Base-by-base conservation (phyloP, 768 basidiomycete species). In the Rickenella mellea region DNA sequence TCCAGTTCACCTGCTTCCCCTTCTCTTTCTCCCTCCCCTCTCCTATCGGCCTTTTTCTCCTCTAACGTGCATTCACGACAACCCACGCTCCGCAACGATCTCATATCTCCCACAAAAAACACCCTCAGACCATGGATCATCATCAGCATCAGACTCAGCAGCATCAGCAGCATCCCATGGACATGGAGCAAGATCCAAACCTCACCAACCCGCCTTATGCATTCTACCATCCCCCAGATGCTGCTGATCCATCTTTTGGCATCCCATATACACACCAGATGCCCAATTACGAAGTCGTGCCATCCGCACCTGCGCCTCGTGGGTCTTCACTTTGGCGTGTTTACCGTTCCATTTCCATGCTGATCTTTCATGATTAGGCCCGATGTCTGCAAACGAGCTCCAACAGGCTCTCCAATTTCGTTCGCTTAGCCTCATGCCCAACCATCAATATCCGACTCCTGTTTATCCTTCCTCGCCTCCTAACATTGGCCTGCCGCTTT, bases 401-500 rank as follows among this genome's bases (percentile, higher is more conserved):
- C 80, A 79, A 62, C 76, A 79, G 53, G 74, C 71, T 56, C 62
- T 73, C 57, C 70, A 69, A 63, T 77, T 78, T 59, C 64, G 67
- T 61, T 70, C 73, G 60, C 66, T 83, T 56, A 72, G 70, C 66
- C 71, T 84, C 69, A 74, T 81, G 67, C 65, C 75, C 56, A 63
- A 73, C 54, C 77, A 80, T 69, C 78, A 78, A 67, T 79, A 77
- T 26, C 62, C 64, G 57, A 57, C 58, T 60, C 70, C 73, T 67
- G 78, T 83, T 66, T 84, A 69, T 50, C 19, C 33, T 7, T 64
- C 63, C 60, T 61, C 63, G 63, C 71, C 74, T 68, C 82, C 78
- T 72, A 81, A 82, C 81, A 80, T 73, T 55, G 60, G 56, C 58
- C 68, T 81, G 69, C 75, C 71, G 44, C 64, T 80, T 60, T 66